Conservation (phyloP, 345 rosid species). For the Salix suchowensis region DNA sequence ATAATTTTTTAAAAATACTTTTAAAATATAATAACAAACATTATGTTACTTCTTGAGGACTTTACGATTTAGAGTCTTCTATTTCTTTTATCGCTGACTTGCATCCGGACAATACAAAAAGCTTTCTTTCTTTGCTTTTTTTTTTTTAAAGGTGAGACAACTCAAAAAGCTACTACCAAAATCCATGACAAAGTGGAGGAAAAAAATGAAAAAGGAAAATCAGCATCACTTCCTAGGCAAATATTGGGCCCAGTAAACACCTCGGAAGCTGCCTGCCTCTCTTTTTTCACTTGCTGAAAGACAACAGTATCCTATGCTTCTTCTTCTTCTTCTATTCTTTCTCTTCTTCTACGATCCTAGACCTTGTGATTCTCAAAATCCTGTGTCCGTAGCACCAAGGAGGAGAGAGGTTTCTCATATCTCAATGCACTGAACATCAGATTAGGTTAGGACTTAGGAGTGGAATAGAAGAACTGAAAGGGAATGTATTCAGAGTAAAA, state of each 20-base stretch:
- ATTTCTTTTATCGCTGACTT: slow-evolving; percentile 19
- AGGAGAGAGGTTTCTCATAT: not conserved
- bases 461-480: slow-evolving; percentile 4
- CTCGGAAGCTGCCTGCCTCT: not conserved
- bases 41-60: no score
- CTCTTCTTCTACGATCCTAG: not conserved
- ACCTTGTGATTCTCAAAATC: not conserved
- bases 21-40: no score
- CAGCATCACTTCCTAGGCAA: not conserved
- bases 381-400: not conserved
- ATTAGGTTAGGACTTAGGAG: not conserved
- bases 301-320: slow-evolving; percentile 26
- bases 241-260: not conserved
- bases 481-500: slow-evolving; percentile 19
- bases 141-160: not conserved
- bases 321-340: not conserved
- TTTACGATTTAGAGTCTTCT: not conserved
- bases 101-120: slow-evolving; percentile 21
- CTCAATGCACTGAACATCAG: not conserved
- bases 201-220: not conserved
- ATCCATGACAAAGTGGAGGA: slow-evolving; percentile 1
- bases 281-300: not conserved
- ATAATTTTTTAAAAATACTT: no score
- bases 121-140: not conserved
- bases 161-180: not conserved